phyloP scores from a whole-genome alignment of 2,329 filamentous ascomycete genomes.

The Botrytis fabae region DNA sequence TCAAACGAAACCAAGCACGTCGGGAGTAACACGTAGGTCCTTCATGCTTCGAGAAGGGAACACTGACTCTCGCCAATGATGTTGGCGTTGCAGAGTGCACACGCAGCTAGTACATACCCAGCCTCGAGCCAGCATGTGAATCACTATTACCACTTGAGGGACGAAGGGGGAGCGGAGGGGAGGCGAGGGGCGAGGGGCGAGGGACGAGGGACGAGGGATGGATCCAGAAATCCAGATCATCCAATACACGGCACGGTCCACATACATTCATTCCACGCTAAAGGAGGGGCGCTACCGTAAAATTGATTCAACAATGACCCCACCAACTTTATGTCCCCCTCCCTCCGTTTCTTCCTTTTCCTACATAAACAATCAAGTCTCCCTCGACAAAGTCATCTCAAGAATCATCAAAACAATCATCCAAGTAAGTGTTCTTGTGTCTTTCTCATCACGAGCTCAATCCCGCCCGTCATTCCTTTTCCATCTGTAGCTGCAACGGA shows the following conservation, averaged over 20 bases:
- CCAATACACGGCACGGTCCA: conserved; percentile 11
- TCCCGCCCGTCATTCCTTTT: background rate
- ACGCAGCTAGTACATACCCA: background rate
- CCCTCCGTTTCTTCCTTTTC: conserved; percentile 27
- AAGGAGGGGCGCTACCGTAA: conserved; percentile 24
- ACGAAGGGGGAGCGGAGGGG: background rate
- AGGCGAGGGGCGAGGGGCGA: background rate
- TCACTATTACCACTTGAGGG: background rate
- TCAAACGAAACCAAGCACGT: background rate
- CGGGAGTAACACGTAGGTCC: conserved; percentile 10
- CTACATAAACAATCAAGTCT: conserved; percentile 27
- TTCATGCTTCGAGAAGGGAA: background rate
- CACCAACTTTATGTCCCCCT: conserved; percentile 18
- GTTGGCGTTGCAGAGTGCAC: background rate
- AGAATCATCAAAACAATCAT: conserved; percentile 21
- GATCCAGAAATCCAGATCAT: background rate
- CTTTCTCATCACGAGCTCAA: background rate
- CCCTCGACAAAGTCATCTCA: conserved; percentile 20
- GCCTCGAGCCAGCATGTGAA: background rate
- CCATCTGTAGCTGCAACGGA: background rate
- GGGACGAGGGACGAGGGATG: background rate
- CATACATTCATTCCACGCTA: conserved; percentile 16
- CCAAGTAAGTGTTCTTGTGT: conserved; percentile 29
- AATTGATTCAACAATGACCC: conserved; percentile 27
- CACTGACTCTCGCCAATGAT: background rate